Evolutionary conservation across 257 asterid species (phyloP), one percentile per base, ranked within the genome.

Genomic region (Anisodus tanguticus): DNA sequence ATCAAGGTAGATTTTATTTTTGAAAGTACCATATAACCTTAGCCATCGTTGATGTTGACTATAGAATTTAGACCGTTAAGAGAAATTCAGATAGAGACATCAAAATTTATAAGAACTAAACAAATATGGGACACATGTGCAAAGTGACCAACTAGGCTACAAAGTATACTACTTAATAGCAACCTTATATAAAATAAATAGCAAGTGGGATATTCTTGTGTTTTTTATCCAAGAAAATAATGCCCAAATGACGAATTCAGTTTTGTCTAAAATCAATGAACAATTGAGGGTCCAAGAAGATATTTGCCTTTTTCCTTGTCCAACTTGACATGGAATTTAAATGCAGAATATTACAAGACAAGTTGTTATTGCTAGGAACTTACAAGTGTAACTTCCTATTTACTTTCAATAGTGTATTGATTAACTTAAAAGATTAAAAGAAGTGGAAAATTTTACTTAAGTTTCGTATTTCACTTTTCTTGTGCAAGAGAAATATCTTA

Each of bases 11-110:
- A 22, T 3, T 9, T 22, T 22, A 9, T 63, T 63, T 37, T 1
- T 9, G 41, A 22, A 63, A 63, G 45, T 68, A 39, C 26, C 22
- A 39, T 68, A 8, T 16, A 15, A 37, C 45, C 19, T 19, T 6
- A 51, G 62, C 81, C 63, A 76, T 51, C 81, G 9, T 22, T 76
- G 62, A 74, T 74, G 12, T 74, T 74, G 81, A 76, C 81, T 15
- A 71, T 5, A 49, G 62, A 76, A 76, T 76, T 39, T 22, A 12
- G 5, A 22, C 17, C 12, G 47, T 26, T 51, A 26, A 26, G 43
- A 51, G 63, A 22, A 26, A 51, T 12, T 1, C 12, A 49, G 16
- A 76, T 76, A 26, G 9, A 12, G 13, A 68, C 53, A 13, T 22
- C 2, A 51, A 49, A 13, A 12, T 51, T 76, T 76, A 12, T 3